Evolutionary conservation across 768 basidiomycete species (phyloP).

Genomic region (Termitomyces sp.): DNA sequence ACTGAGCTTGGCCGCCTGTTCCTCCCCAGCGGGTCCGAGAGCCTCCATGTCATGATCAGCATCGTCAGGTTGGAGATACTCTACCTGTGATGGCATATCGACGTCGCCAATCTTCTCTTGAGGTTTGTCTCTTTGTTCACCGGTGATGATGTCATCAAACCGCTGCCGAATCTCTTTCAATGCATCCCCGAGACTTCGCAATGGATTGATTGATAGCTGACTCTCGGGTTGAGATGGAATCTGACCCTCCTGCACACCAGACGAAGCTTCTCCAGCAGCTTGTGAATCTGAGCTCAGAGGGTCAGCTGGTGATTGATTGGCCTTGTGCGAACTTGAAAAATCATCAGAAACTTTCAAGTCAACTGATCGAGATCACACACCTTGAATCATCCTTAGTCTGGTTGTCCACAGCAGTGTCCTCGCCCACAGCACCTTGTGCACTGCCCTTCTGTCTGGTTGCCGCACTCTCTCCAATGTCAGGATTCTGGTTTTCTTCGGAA

Average conservation of each 20-base stretch:
- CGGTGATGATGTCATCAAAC: conserved; percentile 76
- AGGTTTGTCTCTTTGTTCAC: conserved; percentile 28
- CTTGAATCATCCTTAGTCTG: too few species aligned
- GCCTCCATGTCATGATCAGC: conserved; percentile 79
- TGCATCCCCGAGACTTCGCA: conserved; percentile 82
- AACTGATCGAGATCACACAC: conserved; percentile 22
- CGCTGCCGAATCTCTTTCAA: conserved; percentile 77
- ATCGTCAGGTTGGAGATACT: conserved; percentile 75
- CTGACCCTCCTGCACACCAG: conserved; percentile 45
- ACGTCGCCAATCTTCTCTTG: conserved; percentile 37
- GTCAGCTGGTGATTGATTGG: conserved; percentile 18
- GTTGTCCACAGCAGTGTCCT: conserved; percentile 27
- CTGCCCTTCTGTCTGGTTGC: conserved; percentile 30
- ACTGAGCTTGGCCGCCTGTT: conserved; percentile 77
- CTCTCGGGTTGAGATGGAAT: conserved; percentile 36
- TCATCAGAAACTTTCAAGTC: not conserved
- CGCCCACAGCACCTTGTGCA: conserved; percentile 25
- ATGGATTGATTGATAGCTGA: conserved; percentile 45
- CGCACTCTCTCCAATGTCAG: conserved; percentile 27
- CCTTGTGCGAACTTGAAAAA: conserved; percentile 18
- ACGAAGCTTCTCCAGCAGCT: conserved; percentile 31
- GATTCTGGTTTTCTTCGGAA: conserved; percentile 25
- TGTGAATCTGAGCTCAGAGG: conserved; percentile 18
- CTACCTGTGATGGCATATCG: conserved; percentile 50
- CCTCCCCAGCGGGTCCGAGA: conserved; percentile 81